Base-by-base conservation (phyloP, 164 flowering plant genomes). In the Liriodendron chinense region DNA sequence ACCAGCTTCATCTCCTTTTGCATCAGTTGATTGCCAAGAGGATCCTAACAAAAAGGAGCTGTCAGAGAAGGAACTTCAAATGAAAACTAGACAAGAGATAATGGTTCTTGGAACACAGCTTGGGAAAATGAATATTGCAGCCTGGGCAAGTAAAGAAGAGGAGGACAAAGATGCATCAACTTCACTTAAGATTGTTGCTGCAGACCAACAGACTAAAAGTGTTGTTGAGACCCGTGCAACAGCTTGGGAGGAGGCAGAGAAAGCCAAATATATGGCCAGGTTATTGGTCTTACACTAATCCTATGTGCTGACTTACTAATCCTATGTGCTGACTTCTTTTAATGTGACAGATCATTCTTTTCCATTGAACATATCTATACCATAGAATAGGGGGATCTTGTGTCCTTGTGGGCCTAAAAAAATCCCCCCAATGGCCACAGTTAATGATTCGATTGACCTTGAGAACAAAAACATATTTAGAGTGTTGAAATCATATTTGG, bases 241-340 rank as follows among this genome's bases (percentile, higher is more conserved):
- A 24, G 90, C 96, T 69, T 94, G 98, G 98, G 98, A 92, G 81
- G 98, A 91, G 65, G 96, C 96, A 25, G 98, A 94, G 82, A 90
- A 87, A 81, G 87, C 97, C 79, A 94, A 92, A 81, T 89, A 88
- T 74, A 81, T 79, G 79, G 96, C 98, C 74, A 94, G 96, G 97
- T 94, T 74, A 75, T 34, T 34, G 43, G n/a, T 66, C 73, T 68
- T 18, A 59, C 72, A 8, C 59, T 53, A 53, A 53, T 53, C 59
- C 12, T 53, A 53, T 53, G 7, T 7, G 10, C 53, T 1, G 53
- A 49, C 53, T 49, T 49, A 49, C 10, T 49, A 49, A 49, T 49
- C 9, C 9, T 49, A 49, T 49, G 18, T 34, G 43, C 43, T 34
- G 43, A 4, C 43, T 34, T 34, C 43, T 34, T 34, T 34, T 34